These are phyloP conservation scores for Przewalskia tangutica DNA, from an alignment of 257 asterid species.

Conservation along the genomic window DNA sequence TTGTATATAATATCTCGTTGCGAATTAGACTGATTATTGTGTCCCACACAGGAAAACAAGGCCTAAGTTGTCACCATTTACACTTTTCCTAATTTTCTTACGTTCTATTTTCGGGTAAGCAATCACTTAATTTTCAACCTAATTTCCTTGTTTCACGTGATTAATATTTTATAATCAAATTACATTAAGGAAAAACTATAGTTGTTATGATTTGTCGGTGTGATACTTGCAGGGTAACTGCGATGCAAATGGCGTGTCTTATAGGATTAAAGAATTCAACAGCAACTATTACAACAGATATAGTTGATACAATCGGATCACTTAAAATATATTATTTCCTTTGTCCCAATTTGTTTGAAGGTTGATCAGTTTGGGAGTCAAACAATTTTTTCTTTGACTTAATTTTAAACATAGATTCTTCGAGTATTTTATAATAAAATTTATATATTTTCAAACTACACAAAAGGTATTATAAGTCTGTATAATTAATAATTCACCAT, in stretches of 20 bases:
- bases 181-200: not conserved
- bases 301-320: not conserved
- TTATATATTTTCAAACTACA: too few relatives aligned
- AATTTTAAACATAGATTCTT: too few relatives aligned
- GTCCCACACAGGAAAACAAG: constrained; percentile 47
- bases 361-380: too few relatives aligned
- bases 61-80: constrained; percentile 42
- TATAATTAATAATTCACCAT: too few relatives aligned
- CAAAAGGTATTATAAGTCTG: too few relatives aligned
- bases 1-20: too few relatives aligned
- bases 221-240: constrained; percentile 44
- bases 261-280: constrained; percentile 74
- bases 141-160: not conserved
- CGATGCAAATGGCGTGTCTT: constrained; percentile 66
- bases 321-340: not conserved
- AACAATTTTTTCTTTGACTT: too few relatives aligned
- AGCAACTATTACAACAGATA: constrained; percentile 77
- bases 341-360: too few relatives aligned
- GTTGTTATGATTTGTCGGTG: too few relatives aligned
- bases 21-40: not conserved
- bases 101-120: constrained; percentile 68
- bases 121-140: not conserved
- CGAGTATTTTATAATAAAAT: too few relatives aligned
- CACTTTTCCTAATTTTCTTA: constrained; percentile 59
- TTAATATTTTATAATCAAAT: not conserved